These are phyloP conservation scores for Apiospora kogelbergensis DNA, from an alignment of 2,329 filamentous ascomycete genomes.

Conservation along the genomic window DNA sequence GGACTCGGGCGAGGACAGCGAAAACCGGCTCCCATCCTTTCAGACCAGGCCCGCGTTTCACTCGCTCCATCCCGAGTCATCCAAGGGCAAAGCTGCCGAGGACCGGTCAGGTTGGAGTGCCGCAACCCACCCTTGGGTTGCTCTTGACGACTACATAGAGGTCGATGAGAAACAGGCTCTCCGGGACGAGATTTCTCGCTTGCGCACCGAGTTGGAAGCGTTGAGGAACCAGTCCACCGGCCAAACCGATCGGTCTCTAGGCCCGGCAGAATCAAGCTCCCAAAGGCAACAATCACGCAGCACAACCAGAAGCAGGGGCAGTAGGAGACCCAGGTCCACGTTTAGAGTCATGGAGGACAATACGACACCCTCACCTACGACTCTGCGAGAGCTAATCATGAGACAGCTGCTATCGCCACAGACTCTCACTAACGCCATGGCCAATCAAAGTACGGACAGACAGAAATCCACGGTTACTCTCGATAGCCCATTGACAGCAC, in stretches of 20 bases:
- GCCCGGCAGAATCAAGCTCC: not conserved
- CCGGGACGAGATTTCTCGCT: slow-evolving; percentile 10
- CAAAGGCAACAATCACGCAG: not conserved
- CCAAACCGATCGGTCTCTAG: not conserved
- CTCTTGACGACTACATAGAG: not conserved
- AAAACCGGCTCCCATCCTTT: not conserved
- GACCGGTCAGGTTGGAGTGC: slow-evolving; percentile 9
- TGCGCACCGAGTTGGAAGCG: slow-evolving; percentile 13
- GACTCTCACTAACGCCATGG: slow-evolving; percentile 9
- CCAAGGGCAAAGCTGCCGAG: not conserved
- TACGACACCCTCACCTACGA: slow-evolving; percentile 8
- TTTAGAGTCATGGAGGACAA: slow-evolving; percentile 3
- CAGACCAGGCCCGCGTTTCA: not conserved
- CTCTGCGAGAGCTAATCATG: slow-evolving; percentile 14
- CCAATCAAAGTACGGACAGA: not conserved
- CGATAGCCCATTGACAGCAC: slow-evolving; percentile 15
- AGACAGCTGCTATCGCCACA: slow-evolving; percentile 13
- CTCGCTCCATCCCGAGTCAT: not conserved
- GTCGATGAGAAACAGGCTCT: slow-evolving; percentile 9
- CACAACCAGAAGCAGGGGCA: not conserved
- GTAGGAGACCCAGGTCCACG: not conserved
- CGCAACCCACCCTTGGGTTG: slow-evolving; percentile 12
- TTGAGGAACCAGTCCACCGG: not conserved
- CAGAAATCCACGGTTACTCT: slow-evolving; percentile 9
- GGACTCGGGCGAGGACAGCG: not conserved